Percentiles rank a stretch among this genome's conserved stretches.
Evolutionary conservation across 768 basidiomycete species (phyloP).

Genomic region (Boletus rubescentipes): DNA sequence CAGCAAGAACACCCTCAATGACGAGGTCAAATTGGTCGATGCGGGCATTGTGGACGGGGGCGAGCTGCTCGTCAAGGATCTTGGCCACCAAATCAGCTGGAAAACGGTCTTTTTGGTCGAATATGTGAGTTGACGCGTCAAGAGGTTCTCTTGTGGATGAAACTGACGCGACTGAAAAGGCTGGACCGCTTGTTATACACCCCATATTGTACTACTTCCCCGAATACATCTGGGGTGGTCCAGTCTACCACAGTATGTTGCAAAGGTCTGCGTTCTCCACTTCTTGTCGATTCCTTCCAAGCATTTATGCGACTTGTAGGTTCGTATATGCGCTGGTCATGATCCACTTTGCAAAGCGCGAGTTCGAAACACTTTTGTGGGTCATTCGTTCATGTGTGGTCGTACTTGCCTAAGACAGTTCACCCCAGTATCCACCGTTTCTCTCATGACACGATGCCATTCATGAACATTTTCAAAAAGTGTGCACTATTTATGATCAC

Average conservation of each 20-base stretch:
- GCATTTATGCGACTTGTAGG: constrained; percentile 34
- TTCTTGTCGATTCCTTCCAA: neutral
- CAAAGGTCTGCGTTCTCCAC: constrained; percentile 55
- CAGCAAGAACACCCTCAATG: constrained; percentile 59
- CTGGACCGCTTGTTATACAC: constrained; percentile 87
- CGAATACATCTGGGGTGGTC: constrained; percentile 62
- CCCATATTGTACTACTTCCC: constrained; percentile 79
- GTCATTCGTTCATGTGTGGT: constrained; percentile 24
- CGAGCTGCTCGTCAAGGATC: constrained; percentile 81
- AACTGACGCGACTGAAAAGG: constrained; percentile 41
- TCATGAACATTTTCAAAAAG: constrained; percentile 88
- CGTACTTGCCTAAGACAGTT: neutral
- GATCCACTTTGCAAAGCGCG: constrained; percentile 88
- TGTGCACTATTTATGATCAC: constrained; percentile 34
- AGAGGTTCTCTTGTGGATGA: neutral
- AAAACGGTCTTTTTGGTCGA: constrained; percentile 86
- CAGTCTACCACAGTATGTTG: constrained; percentile 70
- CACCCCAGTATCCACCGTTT: constrained; percentile 83
- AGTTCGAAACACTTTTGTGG: constrained; percentile 88
- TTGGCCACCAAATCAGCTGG: constrained; percentile 90
- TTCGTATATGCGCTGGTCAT: constrained; percentile 74
- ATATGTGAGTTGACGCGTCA: constrained; percentile 66
- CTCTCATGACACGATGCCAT: constrained; percentile 93
- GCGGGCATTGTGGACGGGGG: constrained; percentile 58
- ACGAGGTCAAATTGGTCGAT: constrained; percentile 58